phyloP scores from a whole-genome alignment of 805 yeast species.

The Tanozyma kutaoensis region DNA sequence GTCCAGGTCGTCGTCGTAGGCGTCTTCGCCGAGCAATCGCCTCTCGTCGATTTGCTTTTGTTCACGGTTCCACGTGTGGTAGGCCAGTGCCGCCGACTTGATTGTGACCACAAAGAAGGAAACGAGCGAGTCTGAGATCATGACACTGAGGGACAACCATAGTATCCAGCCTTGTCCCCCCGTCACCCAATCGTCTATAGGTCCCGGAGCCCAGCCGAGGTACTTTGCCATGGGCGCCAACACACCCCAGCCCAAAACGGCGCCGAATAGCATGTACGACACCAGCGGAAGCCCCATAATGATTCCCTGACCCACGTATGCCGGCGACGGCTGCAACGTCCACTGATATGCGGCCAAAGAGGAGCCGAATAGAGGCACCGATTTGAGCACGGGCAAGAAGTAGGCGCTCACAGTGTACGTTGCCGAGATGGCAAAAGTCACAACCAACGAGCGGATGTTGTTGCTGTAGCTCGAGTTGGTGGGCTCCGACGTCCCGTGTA shows the following conservation, averaged over 20 bases:
- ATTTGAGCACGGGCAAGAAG: slow-evolving; percentile 56
- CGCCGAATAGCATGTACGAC: slow-evolving; percentile 81
- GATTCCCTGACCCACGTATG: slow-evolving; percentile 94
- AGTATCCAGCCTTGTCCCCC: slow-evolving; percentile 97
- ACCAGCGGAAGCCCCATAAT: slow-evolving; percentile 94
- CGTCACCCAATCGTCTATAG: slow-evolving; percentile 80
- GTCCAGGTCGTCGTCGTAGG: too few species aligned
- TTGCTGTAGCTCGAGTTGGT: slow-evolving; percentile 19
- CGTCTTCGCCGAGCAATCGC: too few species aligned
- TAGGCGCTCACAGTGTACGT: slow-evolving; percentile 59
- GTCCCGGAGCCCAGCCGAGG: slow-evolving; percentile 81
- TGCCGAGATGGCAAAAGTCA: slow-evolving; percentile 60
- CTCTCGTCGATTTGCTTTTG: too few species aligned
- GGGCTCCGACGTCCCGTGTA: slow-evolving; percentile 43
- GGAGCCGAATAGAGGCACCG: slow-evolving; percentile 66
- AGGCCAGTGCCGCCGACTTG: too few species aligned
- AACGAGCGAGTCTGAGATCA: slow-evolving; percentile 85
- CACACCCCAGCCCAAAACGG: slow-evolving; percentile 83
- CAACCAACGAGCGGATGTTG: slow-evolving; percentile 45
- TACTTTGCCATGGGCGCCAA: slow-evolving; percentile 69
- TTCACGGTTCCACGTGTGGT: too few species aligned
- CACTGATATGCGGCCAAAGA: slow-evolving; percentile 58
- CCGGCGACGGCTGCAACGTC: slow-evolving; percentile 94
- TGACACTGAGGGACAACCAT: slow-evolving; percentile 86
- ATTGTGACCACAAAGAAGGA: slow-evolving; percentile 54